Conservation (phyloP, 2,329 filamentous ascomycete species). For the Nothophaeocryptopus gaeumannii region DNA sequence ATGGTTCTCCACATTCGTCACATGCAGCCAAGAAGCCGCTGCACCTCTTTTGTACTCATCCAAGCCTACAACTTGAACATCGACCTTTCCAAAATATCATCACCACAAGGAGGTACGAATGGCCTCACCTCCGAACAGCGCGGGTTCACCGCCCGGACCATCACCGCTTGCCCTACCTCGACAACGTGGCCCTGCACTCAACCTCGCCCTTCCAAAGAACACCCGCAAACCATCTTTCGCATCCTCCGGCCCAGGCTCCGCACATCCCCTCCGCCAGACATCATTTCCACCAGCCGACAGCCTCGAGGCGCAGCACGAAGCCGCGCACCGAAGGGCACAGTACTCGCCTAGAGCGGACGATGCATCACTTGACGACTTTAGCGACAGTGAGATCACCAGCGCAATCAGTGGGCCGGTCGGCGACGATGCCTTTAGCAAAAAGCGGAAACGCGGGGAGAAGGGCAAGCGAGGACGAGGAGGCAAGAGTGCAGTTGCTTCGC, state of each 20-base stretch:
- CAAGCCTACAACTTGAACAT: not conserved
- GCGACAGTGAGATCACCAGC: constrained; percentile 36
- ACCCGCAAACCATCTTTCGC: constrained; percentile 69
- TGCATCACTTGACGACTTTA: constrained; percentile 32
- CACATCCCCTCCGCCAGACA: constrained; percentile 74
- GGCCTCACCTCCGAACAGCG: constrained; percentile 25
- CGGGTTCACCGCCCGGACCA: constrained; percentile 25
- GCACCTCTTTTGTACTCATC: no score
- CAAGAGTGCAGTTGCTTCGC: constrained; percentile 15
- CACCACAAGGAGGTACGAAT: constrained; percentile 6
- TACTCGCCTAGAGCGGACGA: constrained; percentile 30
- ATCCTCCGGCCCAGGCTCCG: constrained; percentile 50
- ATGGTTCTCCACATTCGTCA: no score
- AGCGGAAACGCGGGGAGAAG: constrained; percentile 32
- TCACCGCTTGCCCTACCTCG: constrained; percentile 38
- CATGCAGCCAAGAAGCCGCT: no score
- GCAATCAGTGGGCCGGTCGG: constrained; percentile 38
- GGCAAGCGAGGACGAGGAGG: constrained; percentile 24
- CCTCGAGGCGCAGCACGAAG: constrained; percentile 51
- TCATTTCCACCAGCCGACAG: constrained; percentile 65
- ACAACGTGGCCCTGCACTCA: constrained; percentile 60
- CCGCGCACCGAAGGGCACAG: constrained; percentile 17
- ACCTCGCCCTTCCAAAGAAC: constrained; percentile 54
- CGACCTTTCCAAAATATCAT: not conserved
- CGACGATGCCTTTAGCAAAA: constrained; percentile 35